Percentiles rank a stretch among this genome's conserved stretches.
phyloP scores from a whole-genome alignment of 1,139 yeast species.

The Pichia terricola region DNA sequence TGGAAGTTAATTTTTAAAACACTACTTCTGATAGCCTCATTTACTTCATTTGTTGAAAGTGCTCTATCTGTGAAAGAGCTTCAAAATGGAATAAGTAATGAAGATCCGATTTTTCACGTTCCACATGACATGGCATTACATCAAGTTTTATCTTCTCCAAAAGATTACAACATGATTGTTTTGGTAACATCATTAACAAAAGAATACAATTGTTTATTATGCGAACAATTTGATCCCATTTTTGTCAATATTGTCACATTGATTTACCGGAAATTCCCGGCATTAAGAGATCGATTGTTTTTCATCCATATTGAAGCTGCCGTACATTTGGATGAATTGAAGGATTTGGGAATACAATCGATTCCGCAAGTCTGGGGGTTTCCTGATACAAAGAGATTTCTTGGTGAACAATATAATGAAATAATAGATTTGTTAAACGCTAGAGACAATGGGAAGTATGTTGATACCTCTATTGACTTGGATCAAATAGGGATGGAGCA shows the following conservation, averaged over 20 bases:
- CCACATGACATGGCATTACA: slow-evolving; percentile 13
- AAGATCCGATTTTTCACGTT: slow-evolving; percentile 9
- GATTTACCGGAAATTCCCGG: slow-evolving; percentile 36
- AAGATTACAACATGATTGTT: slow-evolving; percentile 35
- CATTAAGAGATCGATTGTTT: slow-evolving; percentile 29
- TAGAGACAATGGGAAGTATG: too few species aligned
- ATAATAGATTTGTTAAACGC: background rate
- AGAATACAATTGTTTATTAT: slow-evolving; percentile 32
- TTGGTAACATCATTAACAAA: slow-evolving; percentile 35
- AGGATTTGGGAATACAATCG: slow-evolving; percentile 32
- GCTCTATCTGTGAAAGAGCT: slow-evolving; percentile 1
- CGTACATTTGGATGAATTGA: slow-evolving; percentile 32
- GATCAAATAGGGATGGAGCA: slow-evolving; percentile 16
- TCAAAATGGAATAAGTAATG: slow-evolving; percentile 9
- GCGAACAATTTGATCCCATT: slow-evolving; percentile 32
- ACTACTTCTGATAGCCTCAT: background rate
- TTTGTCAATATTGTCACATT: slow-evolving; percentile 34
- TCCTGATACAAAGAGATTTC: slow-evolving; percentile 30
- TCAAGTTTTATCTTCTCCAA: slow-evolving; percentile 23
- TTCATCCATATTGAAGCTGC: slow-evolving; percentile 45
- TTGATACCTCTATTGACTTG: background rate
- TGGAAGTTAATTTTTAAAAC: too few species aligned
- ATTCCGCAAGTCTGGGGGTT: slow-evolving; percentile 60
- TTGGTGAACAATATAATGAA: slow-evolving; percentile 8
- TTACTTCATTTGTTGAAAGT: background rate